A percentile compares a stretch with the other conserved stretches of the same genome.
Conservation (phyloP, 208 protist species). For the Trichomonas gallinae region DNA sequence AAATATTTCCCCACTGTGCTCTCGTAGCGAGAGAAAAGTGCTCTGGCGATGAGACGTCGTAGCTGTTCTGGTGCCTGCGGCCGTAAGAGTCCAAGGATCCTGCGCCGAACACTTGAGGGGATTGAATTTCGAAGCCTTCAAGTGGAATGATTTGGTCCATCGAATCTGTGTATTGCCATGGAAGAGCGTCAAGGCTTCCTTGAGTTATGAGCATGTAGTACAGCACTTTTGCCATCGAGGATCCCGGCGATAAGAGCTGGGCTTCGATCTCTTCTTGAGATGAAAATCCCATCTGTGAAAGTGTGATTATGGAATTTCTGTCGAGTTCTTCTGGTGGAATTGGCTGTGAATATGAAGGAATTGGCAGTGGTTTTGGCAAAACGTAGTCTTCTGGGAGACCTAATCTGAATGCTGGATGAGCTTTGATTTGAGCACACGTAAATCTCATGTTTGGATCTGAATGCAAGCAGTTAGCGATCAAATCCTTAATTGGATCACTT, state of each 20-base stretch:
- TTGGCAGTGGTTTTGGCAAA: background rate
- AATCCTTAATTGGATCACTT: conserved; percentile 2
- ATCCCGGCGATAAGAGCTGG: background rate
- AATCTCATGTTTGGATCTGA: conserved; percentile 16
- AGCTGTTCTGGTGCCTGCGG: background rate
- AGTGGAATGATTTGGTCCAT: background rate
- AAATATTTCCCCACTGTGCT: background rate
- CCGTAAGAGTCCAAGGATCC: background rate
- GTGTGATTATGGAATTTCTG: background rate
- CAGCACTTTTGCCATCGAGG: background rate
- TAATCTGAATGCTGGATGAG: conserved; percentile 25
- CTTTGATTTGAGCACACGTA: conserved; percentile 15
- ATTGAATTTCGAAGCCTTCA: background rate
- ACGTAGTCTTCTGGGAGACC: background rate
- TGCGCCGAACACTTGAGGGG: background rate
- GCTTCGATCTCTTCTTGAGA: background rate
- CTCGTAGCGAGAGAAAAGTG: background rate
- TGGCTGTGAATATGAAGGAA: background rate
- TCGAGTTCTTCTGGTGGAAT: background rate
- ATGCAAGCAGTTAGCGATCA: conserved; percentile 16
- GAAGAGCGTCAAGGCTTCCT: background rate
- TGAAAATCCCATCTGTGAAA: background rate
- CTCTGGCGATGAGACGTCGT: background rate
- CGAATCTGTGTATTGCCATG: background rate
- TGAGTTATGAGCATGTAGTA: background rate